Base-by-base conservation (phyloP, 2,329 filamentous ascomycete genomes). In the Venturia effusa region DNA sequence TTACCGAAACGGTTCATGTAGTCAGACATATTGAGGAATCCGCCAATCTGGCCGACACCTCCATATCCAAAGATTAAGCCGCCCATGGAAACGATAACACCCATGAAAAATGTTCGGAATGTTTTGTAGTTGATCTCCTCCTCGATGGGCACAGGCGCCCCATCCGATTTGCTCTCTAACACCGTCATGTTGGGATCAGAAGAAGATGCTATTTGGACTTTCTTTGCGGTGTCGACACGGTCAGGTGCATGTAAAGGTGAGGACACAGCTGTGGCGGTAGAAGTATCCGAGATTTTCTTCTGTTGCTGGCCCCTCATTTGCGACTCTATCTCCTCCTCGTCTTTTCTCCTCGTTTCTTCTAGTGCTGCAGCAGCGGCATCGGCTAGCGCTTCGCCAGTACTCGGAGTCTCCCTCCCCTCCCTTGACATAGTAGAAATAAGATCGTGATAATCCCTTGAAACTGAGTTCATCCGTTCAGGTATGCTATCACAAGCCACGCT, bases 31-130 rank as follows among this genome's bases (percentile, higher is more conserved):
- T 27, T 37, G 27, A 65, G 24, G 54, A 65, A 65, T 24, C 64
- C 64, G 24, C 59, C 54, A 19, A 63, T 27, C 39, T 55, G 43
- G 10, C 61, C 61, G 30, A 62, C 51, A 51, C 60, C 60, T 27
- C 60, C 63, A 43, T 62, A 64, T 30, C 63, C 63, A 51, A 64
- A 64, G 19, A 64, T 64, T 8, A 64, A 22, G 13, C 61, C 61
- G n/a, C 61, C 61, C 43, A 63, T 40, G 40, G 39, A 48, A 34
- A 63, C 61, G 17, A 63, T 45, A 8, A 63, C 8, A 15, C 39
- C 45, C 48, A 63, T 63, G n/a, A 59, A 43, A 15, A 60, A 37
- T 11, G 51, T 24, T n/a, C 61, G 40, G 11, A 19, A 48, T 3
- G 60, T 45, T 27, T 57, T 57, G 27, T 57, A 57, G 11, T 19